Base-by-base conservation (phyloP, 1,139 yeast genomes). In the Scheffersomyces segobiensis region DNA sequence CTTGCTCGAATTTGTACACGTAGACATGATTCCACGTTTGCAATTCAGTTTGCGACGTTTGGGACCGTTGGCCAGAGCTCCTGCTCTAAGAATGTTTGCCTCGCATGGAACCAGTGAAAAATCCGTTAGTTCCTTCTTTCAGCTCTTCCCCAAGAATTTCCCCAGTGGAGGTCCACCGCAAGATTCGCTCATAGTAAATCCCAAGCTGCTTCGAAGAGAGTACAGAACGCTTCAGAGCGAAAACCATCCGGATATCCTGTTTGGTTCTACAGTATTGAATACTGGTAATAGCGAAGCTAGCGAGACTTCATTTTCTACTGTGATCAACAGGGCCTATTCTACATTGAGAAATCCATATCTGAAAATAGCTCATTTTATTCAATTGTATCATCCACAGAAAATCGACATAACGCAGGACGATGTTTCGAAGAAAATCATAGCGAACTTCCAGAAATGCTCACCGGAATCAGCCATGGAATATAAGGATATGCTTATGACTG, bases 201-300 rank as follows among this genome's bases (percentile, higher is more conserved):
- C 77, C 12, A 76, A 80, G 57, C 68, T 74, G 14, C 78, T 95
- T 56, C 82, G 96, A 56, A 81, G 86, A 59, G 99, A 95, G 69
- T 93, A 87, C 69, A 78, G 97, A 53, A 67, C 69, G 10, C 76
- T 93, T 49, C 98, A 95, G 70, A 84, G 90, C 49, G 77, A 81
- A 60, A 82, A 85, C 55, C 99, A 93, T 68, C 99, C 99, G 0
- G 99, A 93, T 70, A 78, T 83, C 48, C 69, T 78, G 55, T 74
- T 74, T 60, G 80, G 76, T 1, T 65, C 76, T 22, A 61, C 68
- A 46, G 62, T 67, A 42, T 63, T 70, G 54, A 60, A 66, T n/a
- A 62, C 58, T 46, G 66, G 57, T 49, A 65, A 65, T 54, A 55
- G 59, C 19, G 20, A 48, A 12, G 56, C 54, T 24, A 32, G 53